Base-by-base conservation (phyloP, 192 early-diverging fungal species). In the Chytriomyces confervae region DNA sequence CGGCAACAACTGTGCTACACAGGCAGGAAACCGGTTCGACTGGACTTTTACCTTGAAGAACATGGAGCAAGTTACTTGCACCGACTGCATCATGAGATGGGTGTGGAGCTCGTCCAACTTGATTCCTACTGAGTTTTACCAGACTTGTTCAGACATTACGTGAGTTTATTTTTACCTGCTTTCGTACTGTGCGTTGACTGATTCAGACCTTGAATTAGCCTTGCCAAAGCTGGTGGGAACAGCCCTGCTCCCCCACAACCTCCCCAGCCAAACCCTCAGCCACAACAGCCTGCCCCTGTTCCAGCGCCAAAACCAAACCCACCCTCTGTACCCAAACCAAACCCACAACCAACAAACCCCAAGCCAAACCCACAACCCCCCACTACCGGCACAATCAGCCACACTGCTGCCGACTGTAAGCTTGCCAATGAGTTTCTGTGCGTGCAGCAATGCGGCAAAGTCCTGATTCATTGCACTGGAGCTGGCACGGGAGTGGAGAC, bases 31-130 rank as follows among this genome's bases (percentile, higher is more conserved):
- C n/a, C 76, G 79, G 69, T 60, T 66, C 43, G 78, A 84, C 45
- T 84, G 83, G 83, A 84, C 80, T 7, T 84, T 84, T 69, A 73
- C 36, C n/a, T 44, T 76, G 5, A 50, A 76, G 48, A 84, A 84
- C 75, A 80, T 71, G 27, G 68, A 84, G 68, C 50, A 77, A 62
- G 77, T 84, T 29, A 79, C 47, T 10, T 84, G 83, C 75, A 81
- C 65, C 1, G 69, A 77, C 77, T 84, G 83, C 66, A 71, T 84
- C 65, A 65, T 84, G 9, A 57, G 80, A 7, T 84, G 83, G 83
- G 70, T 68, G 23, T 84, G 83, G 83, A 50, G 24, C 24, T 77
- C 67, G 9, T 24, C 27, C 36, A 77, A 84, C 77, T 71, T 81
- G 63, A 65, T 65, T 65, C 84, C 63, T 65, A 65, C 63, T 5